Base-by-base conservation (phyloP, 805 yeast genomes). In the Tetrapisispora pingtungensis region DNA sequence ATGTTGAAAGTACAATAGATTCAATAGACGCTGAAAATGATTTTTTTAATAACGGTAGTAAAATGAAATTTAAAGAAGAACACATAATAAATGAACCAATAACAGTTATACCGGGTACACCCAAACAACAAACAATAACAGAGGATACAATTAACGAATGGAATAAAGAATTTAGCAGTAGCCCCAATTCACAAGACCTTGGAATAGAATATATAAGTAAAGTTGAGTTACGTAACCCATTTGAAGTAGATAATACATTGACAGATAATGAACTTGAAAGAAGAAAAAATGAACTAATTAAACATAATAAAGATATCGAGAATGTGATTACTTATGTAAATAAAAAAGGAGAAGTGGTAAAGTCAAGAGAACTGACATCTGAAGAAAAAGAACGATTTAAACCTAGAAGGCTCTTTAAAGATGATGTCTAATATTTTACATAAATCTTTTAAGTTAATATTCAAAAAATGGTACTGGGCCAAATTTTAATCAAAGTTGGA, bases 91-190 rank as follows among this genome's bases (percentile, higher is more conserved):
- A 17, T 17, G 39, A 42, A 28, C 15, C 28, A n/a, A 27, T 42
- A 33, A 55, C 51, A 35, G 51, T 48, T 17, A 49, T 40, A 10
- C 63, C 64, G 1, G 59, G 59, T 2, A 69, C 73, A 0, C 73
- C 73, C 10, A 54, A 59, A 36, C 60, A 60, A 33, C 61, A 59
- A 36, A 38, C 68, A 3, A 62, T 67, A 10, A 57, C 66, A 5
- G 55, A 55, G 35, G 59, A 61, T 17, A 46, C 63, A 41, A 61
- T 66, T 4, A 45, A 49, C 22, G 52, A 62, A 36, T 68, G 71
- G 70, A 56, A 63, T 34, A 28, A 26, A 6, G 39, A 38, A 15
- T n/a, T 24, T 8, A 28, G 3, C 12, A 47, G 44, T 10, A 51
- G 44, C 18, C 40, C 33, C 12, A n/a, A 46, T 12, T 52, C 53